Percentiles rank a stretch among this genome's conserved stretches.
Conservation (phyloP, 2,329 filamentous ascomycete genomes). For the Xylariaceae sp. region DNA sequence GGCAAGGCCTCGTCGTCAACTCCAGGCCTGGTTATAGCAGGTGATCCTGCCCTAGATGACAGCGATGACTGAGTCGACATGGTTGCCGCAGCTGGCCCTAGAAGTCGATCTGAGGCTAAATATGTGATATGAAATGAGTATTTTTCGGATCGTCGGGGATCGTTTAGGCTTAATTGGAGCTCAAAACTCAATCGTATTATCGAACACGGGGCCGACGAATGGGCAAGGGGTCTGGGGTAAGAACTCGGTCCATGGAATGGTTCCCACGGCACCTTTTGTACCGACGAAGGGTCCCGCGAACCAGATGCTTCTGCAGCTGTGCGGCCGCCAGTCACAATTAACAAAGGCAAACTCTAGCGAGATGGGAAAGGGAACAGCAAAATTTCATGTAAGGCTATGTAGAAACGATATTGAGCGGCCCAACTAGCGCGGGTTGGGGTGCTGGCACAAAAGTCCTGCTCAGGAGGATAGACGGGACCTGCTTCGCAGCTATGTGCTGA, state of each 20-base stretch:
- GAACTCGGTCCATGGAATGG: slow-evolving; percentile 34
- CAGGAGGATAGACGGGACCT: background rate
- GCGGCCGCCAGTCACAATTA: slow-evolving; percentile 11
- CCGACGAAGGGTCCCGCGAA: slow-evolving; percentile 9
- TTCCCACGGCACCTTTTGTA: slow-evolving; percentile 21
- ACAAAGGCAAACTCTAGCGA: background rate
- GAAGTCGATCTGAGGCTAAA: background rate
- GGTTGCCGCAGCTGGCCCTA: slow-evolving; percentile 8
- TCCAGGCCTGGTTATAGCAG: slow-evolving; percentile 17
- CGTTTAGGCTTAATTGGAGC: slow-evolving; percentile 9
- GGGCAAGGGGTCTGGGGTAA: slow-evolving; percentile 23
- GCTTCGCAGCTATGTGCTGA: background rate
- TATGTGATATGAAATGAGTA: background rate
- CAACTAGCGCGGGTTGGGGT: slow-evolving; percentile 9
- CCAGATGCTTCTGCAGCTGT: slow-evolving; percentile 14
- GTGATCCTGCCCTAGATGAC: slow-evolving; percentile 28
- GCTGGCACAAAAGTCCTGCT: slow-evolving; percentile 1
- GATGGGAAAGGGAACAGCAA: slow-evolving; percentile 5
- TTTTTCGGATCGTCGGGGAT: background rate
- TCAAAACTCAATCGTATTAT: slow-evolving; percentile 27
- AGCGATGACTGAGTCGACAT: slow-evolving; percentile 30
- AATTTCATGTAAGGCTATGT: slow-evolving; percentile 14
- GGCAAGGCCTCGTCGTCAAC: slow-evolving; percentile 48
- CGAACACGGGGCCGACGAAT: slow-evolving; percentile 27
- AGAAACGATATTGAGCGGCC: slow-evolving; percentile 9